Percentiles rank a stretch among this genome's conserved stretches.
Conservation (phyloP, 2,329 filamentous ascomycete species). For the Aspergillus sp. region DNA sequence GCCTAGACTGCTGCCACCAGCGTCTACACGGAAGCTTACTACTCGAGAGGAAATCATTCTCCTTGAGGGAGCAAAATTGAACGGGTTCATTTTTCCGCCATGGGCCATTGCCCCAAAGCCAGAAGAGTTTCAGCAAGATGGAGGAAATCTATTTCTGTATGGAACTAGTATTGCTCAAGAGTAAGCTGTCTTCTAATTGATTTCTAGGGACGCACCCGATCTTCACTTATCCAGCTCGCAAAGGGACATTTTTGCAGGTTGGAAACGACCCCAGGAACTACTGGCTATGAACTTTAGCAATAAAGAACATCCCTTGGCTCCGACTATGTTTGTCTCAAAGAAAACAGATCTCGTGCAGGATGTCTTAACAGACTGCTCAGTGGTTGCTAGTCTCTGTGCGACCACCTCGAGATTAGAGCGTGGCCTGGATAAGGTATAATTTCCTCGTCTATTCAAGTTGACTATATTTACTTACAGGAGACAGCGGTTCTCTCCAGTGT, state of each 20-base stretch:
- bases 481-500: constrained; percentile 62
- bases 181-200: constrained; percentile 12
- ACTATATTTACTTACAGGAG: constrained; percentile 4
- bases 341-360: constrained; percentile 86
- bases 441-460: not conserved
- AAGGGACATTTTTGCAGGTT: constrained; percentile 67
- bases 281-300: constrained; percentile 39
- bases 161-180: constrained; percentile 14
- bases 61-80: constrained; percentile 68
- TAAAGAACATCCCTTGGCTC: constrained; percentile 16
- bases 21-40: constrained; percentile 55
- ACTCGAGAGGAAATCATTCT: constrained; percentile 70
- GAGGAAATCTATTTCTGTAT: constrained; percentile 59
- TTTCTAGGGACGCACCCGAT: constrained; percentile 57
- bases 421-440: constrained; percentile 58
- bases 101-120: constrained; percentile 63
- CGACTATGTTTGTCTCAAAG: constrained; percentile 51
- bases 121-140: constrained; percentile 53
- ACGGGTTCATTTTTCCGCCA: constrained; percentile 75
- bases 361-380: constrained; percentile 91
- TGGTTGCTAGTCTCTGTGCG: constrained; percentile 90
- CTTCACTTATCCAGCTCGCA: constrained; percentile 71
- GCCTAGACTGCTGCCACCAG: constrained; percentile 39
- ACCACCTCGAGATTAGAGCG: constrained; percentile 63
- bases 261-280: constrained; percentile 70